phyloP scores from a whole-genome alignment of 768 basidiomycete genomes.

The Suillus bovinus region DNA sequence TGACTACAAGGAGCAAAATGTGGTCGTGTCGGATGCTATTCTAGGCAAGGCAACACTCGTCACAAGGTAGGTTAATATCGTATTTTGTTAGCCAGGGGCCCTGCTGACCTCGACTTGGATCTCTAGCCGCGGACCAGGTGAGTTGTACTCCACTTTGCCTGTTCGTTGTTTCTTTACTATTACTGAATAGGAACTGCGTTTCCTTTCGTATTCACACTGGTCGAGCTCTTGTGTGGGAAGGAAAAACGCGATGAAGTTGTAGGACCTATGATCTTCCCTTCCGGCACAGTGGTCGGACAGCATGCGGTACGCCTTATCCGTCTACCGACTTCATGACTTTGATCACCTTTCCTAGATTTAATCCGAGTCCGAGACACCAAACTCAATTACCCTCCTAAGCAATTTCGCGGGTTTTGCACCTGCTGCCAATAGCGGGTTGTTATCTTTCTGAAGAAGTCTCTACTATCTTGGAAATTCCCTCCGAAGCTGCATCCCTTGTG shows the following conservation, averaged over 20 bases:
- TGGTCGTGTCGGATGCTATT: conserved; percentile 56
- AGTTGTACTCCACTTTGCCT: conserved; percentile 17
- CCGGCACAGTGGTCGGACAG: no score
- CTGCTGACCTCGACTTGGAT: not conserved
- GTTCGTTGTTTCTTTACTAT: not conserved
- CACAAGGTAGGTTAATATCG: conserved; percentile 56
- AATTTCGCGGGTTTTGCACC: no score
- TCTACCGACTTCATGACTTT: no score
- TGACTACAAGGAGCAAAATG: conserved; percentile 71
- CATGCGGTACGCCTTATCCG: no score
- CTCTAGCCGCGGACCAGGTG: conserved; percentile 72
- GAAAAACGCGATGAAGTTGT: conserved; percentile 61
- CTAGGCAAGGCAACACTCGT: conserved; percentile 52
- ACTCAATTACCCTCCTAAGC: no score
- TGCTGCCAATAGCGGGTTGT: no score
- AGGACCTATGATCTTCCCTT: conserved; percentile 73
- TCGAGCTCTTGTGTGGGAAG: conserved; percentile 66
- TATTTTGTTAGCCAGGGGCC: not conserved
- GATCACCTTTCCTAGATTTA: no score
- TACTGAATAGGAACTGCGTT: conserved; percentile 62
- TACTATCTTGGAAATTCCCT: no score
- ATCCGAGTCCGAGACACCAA: no score
- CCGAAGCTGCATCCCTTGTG: no score
- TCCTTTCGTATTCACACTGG: conserved; percentile 74
- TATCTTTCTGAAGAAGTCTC: no score